phyloP scores from a whole-genome alignment of 2,329 filamentous ascomycete species.

The Celoporthe dispersa region DNA sequence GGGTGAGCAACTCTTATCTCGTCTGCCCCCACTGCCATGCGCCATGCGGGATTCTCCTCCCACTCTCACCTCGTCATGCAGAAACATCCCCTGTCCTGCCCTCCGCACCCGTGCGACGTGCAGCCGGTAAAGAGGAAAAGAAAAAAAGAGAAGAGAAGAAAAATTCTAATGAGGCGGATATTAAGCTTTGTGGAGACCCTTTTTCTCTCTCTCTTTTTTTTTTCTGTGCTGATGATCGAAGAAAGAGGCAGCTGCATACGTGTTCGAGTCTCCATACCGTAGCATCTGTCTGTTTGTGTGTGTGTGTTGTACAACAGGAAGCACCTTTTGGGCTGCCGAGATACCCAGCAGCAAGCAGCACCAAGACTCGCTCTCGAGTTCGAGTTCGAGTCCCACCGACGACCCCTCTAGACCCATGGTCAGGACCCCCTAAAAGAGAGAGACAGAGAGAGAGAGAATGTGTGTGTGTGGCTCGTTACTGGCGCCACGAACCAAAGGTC shows the following conservation, averaged over 20 bases:
- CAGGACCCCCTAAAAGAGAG: neutral
- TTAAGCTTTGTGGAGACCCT: constrained; percentile 18
- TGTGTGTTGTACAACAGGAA: neutral
- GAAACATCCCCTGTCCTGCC: neutral
- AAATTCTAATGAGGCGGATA: neutral
- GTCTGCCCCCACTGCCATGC: constrained; percentile 16
- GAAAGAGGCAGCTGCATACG: neutral
- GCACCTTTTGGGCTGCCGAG: neutral
- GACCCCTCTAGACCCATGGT: neutral
- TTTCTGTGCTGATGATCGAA: no score
- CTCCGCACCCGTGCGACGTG: constrained; percentile 5
- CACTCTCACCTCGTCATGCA: neutral
- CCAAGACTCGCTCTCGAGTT: neutral
- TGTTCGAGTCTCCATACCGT: constrained; percentile 11
- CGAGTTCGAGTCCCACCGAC: neutral
- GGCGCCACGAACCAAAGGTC: neutral
- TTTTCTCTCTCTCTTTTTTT: neutral
- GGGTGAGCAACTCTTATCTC: constrained; percentile 24
- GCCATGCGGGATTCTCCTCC: constrained; percentile 11
- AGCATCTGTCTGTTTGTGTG: neutral
- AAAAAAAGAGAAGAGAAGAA: neutral
- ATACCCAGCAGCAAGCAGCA: neutral
- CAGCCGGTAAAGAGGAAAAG: neutral
- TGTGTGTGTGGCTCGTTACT: neutral
- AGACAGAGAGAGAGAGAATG: no score